Evolutionary conservation across 371 early-diverging fungal genomes (phyloP).

Genomic region (Lichtheimia corymbifera): DNA sequence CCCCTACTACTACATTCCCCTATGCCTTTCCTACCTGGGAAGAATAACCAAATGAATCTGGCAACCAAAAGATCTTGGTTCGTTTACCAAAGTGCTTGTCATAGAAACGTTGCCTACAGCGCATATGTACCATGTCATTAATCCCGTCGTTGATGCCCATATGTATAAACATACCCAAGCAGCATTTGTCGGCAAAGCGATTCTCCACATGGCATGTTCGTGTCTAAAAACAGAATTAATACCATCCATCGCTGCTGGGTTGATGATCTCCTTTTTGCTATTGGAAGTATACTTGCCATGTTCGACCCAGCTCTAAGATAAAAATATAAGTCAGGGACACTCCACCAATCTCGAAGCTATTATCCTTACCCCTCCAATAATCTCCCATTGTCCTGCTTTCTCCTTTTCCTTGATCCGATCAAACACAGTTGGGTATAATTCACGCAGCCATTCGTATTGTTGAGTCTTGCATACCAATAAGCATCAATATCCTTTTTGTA

Average conservation of each 20-base stretch:
- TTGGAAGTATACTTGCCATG: constrained; percentile 30
- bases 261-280: neutral
- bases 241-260: neutral
- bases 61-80: constrained; percentile 91
- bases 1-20: neutral
- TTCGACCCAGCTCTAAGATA: constrained; percentile 51
- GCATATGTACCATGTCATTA: neutral
- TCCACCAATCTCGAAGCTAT: neutral
- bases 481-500: neutral
- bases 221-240: constrained; percentile 69
- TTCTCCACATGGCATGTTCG: constrained; percentile 96
- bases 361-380: constrained; percentile 80
- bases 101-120: constrained; percentile 79
- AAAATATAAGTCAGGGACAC: neutral
- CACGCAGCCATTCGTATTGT: constrained; percentile 92
- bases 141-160: neutral
- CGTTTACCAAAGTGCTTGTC: constrained; percentile 83
- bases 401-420: constrained; percentile 70
- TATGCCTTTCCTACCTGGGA: constrained; percentile 23
- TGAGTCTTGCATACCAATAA: constrained; percentile 54
- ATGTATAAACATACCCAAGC: constrained; percentile 54
- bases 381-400: constrained; percentile 82
- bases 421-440: constrained; percentile 84
- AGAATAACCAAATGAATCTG: constrained; percentile 87
- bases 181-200: constrained; percentile 92